phyloP scores from a whole-genome alignment of 768 basidiomycete genomes.

The Calocera cornea region DNA sequence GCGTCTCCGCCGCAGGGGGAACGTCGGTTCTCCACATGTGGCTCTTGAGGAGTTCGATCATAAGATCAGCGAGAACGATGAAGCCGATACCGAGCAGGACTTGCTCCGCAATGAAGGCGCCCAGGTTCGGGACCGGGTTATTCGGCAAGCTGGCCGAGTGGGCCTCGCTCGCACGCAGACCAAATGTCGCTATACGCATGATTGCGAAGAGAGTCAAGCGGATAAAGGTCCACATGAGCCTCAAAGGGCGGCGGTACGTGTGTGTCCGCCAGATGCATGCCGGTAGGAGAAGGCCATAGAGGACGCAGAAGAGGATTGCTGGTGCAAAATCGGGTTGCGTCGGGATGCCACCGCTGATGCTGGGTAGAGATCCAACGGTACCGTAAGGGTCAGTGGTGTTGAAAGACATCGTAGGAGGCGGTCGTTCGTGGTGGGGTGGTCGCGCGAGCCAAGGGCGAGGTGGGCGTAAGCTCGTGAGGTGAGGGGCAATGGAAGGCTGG shows the following conservation, averaged over 20 bases:
- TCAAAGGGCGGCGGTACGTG: not conserved
- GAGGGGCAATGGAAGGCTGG: not conserved
- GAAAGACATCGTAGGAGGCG: not conserved
- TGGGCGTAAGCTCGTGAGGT: not conserved
- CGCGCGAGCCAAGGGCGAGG: not conserved
- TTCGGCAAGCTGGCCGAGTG: not conserved
- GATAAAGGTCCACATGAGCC: constrained; percentile 1
- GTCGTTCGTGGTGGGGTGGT: not conserved
- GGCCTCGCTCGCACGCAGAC: not conserved
- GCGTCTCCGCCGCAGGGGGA: not conserved
- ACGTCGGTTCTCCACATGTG: not conserved
- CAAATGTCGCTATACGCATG: not conserved
- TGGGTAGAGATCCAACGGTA: not conserved
- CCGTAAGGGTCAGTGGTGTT: not conserved
- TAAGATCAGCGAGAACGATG: not conserved
- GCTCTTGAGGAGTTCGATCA: constrained; percentile 4
- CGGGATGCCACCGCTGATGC: constrained; percentile 26
- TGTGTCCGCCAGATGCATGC: constrained; percentile 25
- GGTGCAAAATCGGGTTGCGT: constrained; percentile 31
- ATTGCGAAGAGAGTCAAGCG: not conserved
- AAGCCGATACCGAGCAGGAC: constrained; percentile 1
- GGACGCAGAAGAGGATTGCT: constrained; percentile 30
- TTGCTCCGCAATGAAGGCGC: not conserved
- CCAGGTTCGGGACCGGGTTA: not conserved
- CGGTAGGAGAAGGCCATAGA: constrained; percentile 31